Evolutionary conservation across 345 rosid species (phyloP), one percentile per base, ranked within the genome.

Genomic region (Cardamine occulta): DNA sequence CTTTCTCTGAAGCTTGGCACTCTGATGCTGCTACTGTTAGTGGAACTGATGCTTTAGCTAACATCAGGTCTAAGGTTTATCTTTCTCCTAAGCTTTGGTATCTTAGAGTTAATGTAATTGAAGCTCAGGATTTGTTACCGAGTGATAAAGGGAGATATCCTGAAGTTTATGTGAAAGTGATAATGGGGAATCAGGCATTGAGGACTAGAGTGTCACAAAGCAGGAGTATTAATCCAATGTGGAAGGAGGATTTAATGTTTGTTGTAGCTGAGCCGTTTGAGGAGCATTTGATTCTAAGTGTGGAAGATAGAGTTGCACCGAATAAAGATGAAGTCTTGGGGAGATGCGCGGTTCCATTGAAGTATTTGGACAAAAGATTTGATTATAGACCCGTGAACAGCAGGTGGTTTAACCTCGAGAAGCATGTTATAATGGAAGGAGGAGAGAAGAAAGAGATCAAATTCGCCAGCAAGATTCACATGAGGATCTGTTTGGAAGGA

Each of bases 1-100:
- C 97, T 37, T 93, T 93, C 74, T 89, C 98, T 1, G 96, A 93
- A 62, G 93, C 97, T 8, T 93, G 98, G 97, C 98, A 93, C 62
- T 93, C 98, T 0, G 97, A 93, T 85, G 97, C 97, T 8, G 93
- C 88, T 14, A 79, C 92, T 0, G 88, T 88, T 39, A 87, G 89
- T 26, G 73, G 73, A 15, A 66, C 74, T 24, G 91, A 84, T 47
- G 86, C 81, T 9, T 81, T 91, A 54, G 77, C 88, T 6, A 86
- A 82, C 47, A 89, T 93, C 28, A 89, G 98, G 8, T 91, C 97
- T 3, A 93, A 93, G 81, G 97, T 93, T 5, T 93, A 93, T 76
- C 84, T 88, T 4, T 89, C 97, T 51, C 97, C 98, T 2, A 93
- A 88, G 81, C 88, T 93, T 45, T 93, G 98, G 98, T 93, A 91